A percentile compares a stretch with the other conserved stretches of the same genome.
These are phyloP conservation scores for Aphelidium insulamus DNA, from an alignment of 371 early-diverging fungal genomes.

Conservation along the genomic window DNA sequence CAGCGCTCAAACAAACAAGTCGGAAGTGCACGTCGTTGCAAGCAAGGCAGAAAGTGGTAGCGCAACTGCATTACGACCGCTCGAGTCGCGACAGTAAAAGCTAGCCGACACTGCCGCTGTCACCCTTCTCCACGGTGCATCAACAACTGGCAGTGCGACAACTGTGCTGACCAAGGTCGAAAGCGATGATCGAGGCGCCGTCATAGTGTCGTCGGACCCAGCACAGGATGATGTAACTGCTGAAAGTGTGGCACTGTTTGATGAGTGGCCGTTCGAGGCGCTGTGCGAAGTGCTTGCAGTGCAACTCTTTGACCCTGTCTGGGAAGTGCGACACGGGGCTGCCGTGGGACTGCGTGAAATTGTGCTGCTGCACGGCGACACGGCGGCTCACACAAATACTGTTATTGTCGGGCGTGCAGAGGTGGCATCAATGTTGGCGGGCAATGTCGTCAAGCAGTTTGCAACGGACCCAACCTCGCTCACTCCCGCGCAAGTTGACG, in stretches of 20 bases:
- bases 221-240: not conserved
- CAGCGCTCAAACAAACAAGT: too few relatives aligned
- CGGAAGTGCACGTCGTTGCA: too few relatives aligned
- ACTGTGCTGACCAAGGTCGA: not conserved
- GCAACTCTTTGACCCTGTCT: constrained; percentile 73
- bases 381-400: constrained; percentile 50
- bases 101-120: constrained; percentile 5
- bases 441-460: not conserved
- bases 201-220: not conserved
- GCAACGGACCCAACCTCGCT: not conserved
- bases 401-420: constrained; percentile 8
- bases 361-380: constrained; percentile 61
- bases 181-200: not conserved
- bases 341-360: constrained; percentile 79
- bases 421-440: not conserved
- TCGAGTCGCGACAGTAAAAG: constrained; percentile 17
- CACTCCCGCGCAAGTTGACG: constrained; percentile 7
- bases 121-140: constrained; percentile 6
- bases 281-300: constrained; percentile 69
- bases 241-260: constrained; percentile 6
- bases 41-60: too few relatives aligned
- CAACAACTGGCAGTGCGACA: not conserved
- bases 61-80: too few relatives aligned
- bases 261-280: constrained; percentile 80
- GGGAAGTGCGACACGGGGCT: constrained; percentile 93